Evolutionary conservation across 164 flowering plant species (phyloP).

Genomic region (Warburgia ugandensis): DNA sequence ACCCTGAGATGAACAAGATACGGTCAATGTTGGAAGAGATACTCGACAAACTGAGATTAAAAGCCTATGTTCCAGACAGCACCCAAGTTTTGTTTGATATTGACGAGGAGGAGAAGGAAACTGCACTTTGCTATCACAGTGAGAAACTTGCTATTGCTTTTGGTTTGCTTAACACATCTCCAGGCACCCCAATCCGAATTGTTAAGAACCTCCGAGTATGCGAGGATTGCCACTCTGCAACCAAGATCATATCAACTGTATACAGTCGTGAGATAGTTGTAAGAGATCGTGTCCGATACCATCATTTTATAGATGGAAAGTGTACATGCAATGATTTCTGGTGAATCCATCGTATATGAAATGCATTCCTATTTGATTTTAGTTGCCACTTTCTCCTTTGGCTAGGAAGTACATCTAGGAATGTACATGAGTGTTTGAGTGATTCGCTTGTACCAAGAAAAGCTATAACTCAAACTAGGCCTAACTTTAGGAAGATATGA

Average conservation of each 20-base stretch:
- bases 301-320: slow-evolving; percentile 26
- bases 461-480: no score
- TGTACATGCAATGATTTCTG: slow-evolving; percentile 32
- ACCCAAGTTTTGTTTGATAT: slow-evolving; percentile 23
- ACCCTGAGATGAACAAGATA: no score
- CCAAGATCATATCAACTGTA: slow-evolving; percentile 18
- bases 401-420: no score
- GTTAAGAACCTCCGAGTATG: slow-evolving; percentile 33
- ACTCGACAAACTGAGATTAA: slow-evolving; percentile 21
- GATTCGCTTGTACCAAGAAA: no score
- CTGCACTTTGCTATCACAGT: slow-evolving; percentile 18
- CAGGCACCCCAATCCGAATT: slow-evolving; percentile 18
- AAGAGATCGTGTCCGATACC: slow-evolving; percentile 26
- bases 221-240: slow-evolving; percentile 27
- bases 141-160: no score
- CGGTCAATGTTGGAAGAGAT: no score
- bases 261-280: slow-evolving; percentile 23
- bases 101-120: slow-evolving; percentile 22
- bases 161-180: slow-evolving; percentile 27
- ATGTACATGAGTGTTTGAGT: no score
- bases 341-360: slow-evolving; percentile 13
- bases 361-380: no score
- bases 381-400: no score
- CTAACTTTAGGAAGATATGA: no score
- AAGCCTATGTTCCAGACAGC: slow-evolving; percentile 15